Percentiles rank a stretch among this genome's conserved stretches.
Evolutionary conservation across 345 rosid species (phyloP).

Genomic region (Clarkia xantiana): DNA sequence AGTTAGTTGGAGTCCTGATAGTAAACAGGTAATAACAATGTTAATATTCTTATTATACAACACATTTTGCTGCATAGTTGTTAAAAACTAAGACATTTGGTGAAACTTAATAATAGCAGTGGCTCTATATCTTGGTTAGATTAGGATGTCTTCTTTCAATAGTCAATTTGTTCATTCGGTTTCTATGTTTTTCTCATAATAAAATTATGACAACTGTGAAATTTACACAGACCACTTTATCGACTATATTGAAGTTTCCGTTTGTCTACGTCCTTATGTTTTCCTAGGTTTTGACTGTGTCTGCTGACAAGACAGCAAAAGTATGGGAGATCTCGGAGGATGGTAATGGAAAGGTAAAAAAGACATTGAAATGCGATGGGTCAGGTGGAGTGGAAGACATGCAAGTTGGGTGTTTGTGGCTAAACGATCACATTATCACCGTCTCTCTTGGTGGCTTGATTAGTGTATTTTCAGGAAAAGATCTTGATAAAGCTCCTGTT

Average conservation of each 20-base stretch:
- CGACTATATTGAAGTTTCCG: no score
- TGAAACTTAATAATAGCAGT: no score
- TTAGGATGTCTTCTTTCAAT: no score
- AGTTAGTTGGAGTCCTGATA: slow-evolving; percentile 86
- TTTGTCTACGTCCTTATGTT: slow-evolving; percentile 1
- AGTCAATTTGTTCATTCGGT: no score
- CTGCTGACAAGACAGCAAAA: slow-evolving; percentile 97
- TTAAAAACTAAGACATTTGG: no score
- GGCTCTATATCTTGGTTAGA: no score
- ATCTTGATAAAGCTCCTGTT: slow-evolving; percentile 60
- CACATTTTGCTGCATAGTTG: no score
- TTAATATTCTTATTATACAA: not conserved
- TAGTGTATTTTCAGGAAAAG: slow-evolving; percentile 55
- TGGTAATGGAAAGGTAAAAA: slow-evolving; percentile 53
- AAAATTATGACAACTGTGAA: no score
- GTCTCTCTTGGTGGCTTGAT: slow-evolving; percentile 88
- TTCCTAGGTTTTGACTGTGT: slow-evolving; percentile 62
- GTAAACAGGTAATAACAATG: slow-evolving; percentile 49
- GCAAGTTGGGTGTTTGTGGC: slow-evolving; percentile 97
- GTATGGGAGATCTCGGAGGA: slow-evolving; percentile 75
- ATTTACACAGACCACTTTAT: no score
- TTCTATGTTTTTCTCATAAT: no score
- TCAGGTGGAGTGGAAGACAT: slow-evolving; percentile 83
- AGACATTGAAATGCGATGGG: slow-evolving; percentile 50
- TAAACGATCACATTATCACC: slow-evolving; percentile 65